These are phyloP conservation scores for Blastobotrys malaysiensis DNA, from an alignment of 1,139 yeast species.

Conservation along the genomic window DNA sequence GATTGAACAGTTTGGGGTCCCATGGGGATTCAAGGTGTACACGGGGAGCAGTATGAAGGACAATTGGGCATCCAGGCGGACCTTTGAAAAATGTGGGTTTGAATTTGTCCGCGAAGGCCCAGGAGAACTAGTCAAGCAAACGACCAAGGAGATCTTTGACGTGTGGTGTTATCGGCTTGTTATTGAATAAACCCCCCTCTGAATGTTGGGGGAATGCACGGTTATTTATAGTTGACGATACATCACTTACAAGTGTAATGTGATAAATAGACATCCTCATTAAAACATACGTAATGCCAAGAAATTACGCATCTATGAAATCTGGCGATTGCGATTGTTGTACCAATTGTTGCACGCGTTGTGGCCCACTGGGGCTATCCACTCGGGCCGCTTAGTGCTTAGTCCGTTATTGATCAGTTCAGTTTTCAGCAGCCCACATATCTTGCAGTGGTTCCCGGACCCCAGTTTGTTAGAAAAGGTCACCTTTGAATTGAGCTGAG, in stretches of 20 bases:
- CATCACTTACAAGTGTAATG: neutral
- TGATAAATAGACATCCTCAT: too few species aligned
- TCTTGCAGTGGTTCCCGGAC: neutral
- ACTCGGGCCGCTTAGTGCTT: neutral
- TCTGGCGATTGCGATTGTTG: neutral
- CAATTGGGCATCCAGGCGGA: conserved; percentile 18
- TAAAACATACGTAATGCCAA: neutral
- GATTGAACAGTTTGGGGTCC: conserved; percentile 17
- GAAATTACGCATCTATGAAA: neutral
- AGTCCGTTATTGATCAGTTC: conserved; percentile 7
- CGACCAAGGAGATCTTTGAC: conserved; percentile 1
- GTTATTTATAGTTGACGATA: too few species aligned
- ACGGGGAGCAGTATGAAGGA: conserved; percentile 18
- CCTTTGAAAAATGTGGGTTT: conserved; percentile 20
- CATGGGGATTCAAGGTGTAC: conserved; percentile 13
- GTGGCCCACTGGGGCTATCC: conserved; percentile 1
- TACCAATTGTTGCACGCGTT: conserved; percentile 8
- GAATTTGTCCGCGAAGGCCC: neutral
- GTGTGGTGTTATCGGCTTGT: conserved; percentile 4
- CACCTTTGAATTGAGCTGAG: neutral
- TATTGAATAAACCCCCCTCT: neutral
- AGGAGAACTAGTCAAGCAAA: neutral
- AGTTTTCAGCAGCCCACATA: conserved; percentile 9
- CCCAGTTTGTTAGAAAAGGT: neutral
- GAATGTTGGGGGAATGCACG: too few species aligned